Evolutionary conservation across 805 yeast species (phyloP).

Genomic region (Starmera quercuum): DNA sequence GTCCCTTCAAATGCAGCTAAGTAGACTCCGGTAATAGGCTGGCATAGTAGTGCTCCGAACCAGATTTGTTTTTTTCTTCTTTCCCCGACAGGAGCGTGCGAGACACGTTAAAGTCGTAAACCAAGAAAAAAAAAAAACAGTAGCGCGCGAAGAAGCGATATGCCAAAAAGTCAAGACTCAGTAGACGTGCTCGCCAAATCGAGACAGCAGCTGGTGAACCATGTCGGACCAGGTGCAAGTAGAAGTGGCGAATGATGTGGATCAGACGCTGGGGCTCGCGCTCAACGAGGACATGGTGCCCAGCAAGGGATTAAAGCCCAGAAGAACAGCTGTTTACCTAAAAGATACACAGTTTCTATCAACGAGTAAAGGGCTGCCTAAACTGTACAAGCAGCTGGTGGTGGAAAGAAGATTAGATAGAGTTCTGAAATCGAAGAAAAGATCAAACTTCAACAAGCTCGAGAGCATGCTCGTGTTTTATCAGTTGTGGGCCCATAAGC

Average conservation of each 20-base stretch:
- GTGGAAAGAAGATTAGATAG: neutral
- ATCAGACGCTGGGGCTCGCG: conserved; percentile 5
- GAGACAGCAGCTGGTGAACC: too few species aligned
- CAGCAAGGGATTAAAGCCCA: conserved; percentile 2
- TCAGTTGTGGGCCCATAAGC: conserved; percentile 68
- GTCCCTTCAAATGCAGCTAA: too few species aligned
- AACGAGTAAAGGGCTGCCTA: conserved; percentile 46
- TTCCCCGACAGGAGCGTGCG: too few species aligned
- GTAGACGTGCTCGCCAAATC: too few species aligned
- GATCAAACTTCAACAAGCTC: conserved; percentile 36
- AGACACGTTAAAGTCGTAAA: too few species aligned
- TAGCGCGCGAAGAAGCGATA: too few species aligned
- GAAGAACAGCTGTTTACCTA: conserved; percentile 23
- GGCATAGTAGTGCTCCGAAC: too few species aligned
- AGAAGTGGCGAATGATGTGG: conserved; percentile 1
- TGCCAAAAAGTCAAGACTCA: too few species aligned
- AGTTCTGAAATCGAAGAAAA: conserved; percentile 13
- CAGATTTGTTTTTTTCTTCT: too few species aligned
- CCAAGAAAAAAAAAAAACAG: too few species aligned
- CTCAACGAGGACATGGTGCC: neutral
- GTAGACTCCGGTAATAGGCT: too few species aligned
- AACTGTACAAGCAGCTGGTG: conserved; percentile 9
- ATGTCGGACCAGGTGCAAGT: neutral
- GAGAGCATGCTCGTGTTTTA: conserved; percentile 44
- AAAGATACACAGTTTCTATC: conserved; percentile 44